Base-by-base conservation (phyloP, 2,329 filamentous ascomycete genomes). In the Pseudogymnoascus sp. region DNA sequence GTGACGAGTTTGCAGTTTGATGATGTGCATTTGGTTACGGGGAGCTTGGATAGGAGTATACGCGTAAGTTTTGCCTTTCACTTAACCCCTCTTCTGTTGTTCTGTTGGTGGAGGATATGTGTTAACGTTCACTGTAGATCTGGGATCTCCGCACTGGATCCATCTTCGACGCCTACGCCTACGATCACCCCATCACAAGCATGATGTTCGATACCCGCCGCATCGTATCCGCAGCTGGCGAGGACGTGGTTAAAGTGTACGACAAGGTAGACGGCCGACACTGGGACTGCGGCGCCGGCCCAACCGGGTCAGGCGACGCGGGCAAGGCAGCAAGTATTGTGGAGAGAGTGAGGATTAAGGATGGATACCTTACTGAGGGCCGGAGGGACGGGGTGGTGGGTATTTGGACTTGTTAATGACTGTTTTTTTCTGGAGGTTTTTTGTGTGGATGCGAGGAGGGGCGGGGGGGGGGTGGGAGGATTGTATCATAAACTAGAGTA, bases 61-160 rank as follows among this genome's bases (percentile, higher is more conserved):
- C 81, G 94, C 76, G 93, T 97, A 81, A 82, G 91, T 81, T 16
- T 8, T 14, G 18, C 54, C 32, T 25, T 35, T 20, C 50, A 7
- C 11, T 18, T 6, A n/a, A n/a, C n/a, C n/a, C n/a, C n/a, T 25
- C 4, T 2, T 25, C 6, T 14, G 7, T n/a, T 50, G 41, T 50
- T n/a, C 28, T 30, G 4, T 28, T 50, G 16, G n/a, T 18, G 20
- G 28, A 14, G 54, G 20, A 39, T 39, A 20, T 1, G 4, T 50
- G 43, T 50, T 50, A 16, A 30, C 32, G 41, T 57, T 25, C 11
- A 67, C 63, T 73, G n/a, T 70, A 97, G 92, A 97, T 99, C 72
- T 99, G 94, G 94, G 94, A 99, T 75, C 87, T 99, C 61, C 89
- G 94, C 60, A 97, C 91, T 11, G 94, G 94, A 50, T 92, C 91